A percentile compares a stretch with the other conserved stretches of the same genome.
phyloP scores from a whole-genome alignment of 169 alveolate genomes.

The Cryptosporidium baileyi region DNA sequence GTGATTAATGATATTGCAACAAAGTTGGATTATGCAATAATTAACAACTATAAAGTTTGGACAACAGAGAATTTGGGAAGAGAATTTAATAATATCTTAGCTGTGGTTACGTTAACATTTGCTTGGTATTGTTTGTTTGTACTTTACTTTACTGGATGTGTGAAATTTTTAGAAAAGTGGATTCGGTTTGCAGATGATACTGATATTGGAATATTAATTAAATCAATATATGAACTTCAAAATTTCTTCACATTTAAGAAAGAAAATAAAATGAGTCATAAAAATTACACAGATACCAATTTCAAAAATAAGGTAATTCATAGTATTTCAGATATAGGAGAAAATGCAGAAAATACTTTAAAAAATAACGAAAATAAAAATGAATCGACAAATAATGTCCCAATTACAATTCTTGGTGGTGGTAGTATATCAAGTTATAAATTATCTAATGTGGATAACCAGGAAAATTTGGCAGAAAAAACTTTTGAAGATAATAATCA shows the following conservation, averaged over 20 bases:
- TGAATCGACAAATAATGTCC: background rate
- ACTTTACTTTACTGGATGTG: constrained; percentile 45
- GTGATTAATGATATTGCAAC: constrained; percentile 32
- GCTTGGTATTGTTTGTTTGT: constrained; percentile 66
- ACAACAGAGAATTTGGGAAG: constrained; percentile 36
- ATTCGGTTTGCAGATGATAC: constrained; percentile 63
- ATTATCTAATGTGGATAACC: background rate
- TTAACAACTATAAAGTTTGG: constrained; percentile 53
- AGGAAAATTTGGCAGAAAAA: background rate
- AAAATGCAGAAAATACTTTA: background rate
- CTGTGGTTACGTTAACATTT: constrained; percentile 21
- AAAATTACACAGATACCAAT: background rate
- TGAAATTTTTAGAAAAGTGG: constrained; percentile 63
- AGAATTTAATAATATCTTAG: constrained; percentile 45
- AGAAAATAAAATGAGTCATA: background rate
- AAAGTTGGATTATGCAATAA: background rate
- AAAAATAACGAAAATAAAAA: background rate
- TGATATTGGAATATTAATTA: constrained; percentile 41
- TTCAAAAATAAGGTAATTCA: background rate
- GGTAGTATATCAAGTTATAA: constrained; percentile 37
- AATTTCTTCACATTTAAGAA: background rate
- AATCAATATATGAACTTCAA: constrained; percentile 5
- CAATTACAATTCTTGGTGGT: constrained; percentile 26
- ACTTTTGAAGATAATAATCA: background rate
- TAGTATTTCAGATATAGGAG: background rate